A percentile compares a stretch with the other conserved stretches of the same genome.
Evolutionary conservation across 257 asterid species (phyloP).

Genomic region (Thymus mandschuricus): DNA sequence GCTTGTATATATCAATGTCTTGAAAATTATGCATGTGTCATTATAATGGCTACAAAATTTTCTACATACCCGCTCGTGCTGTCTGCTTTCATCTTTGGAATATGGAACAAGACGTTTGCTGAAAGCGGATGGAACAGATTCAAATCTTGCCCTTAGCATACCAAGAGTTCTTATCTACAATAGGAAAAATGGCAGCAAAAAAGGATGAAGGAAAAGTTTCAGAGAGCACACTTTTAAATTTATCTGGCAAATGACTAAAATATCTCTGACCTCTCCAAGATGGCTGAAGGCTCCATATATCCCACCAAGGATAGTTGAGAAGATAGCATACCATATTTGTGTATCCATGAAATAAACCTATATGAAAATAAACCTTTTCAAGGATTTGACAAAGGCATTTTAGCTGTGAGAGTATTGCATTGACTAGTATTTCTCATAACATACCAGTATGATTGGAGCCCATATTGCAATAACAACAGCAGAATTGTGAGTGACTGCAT

Average conservation of each 20-base stretch:
- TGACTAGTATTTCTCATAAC: slow-evolving; percentile 29
- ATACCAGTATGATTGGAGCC: slow-evolving; percentile 89
- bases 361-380: slow-evolving; percentile 30
- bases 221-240: slow-evolving; percentile 9
- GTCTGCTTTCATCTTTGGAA: slow-evolving; percentile 58
- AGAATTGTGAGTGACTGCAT: slow-evolving; percentile 78
- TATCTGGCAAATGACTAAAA: slow-evolving; percentile 21
- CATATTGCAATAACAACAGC: slow-evolving; percentile 90
- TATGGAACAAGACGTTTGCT: slow-evolving; percentile 80
- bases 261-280: slow-evolving; percentile 90
- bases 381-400: slow-evolving; percentile 28
- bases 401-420: slow-evolving; percentile 16
- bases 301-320: slow-evolving; percentile 86
- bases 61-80: slow-evolving; percentile 51
- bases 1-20: neutral
- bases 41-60: slow-evolving; percentile 28
- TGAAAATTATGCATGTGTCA: neutral
- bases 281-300: slow-evolving; percentile 98
- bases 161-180: slow-evolving; percentile 95
- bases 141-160: slow-evolving; percentile 96
- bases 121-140: slow-evolving; percentile 90
- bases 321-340: slow-evolving; percentile 98
- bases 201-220: slow-evolving; percentile 19
- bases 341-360: slow-evolving; percentile 96
- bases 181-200: slow-evolving; percentile 28